Conservation (phyloP, 2,329 filamentous ascomycete species). For the Leptodontidium sp. region DNA sequence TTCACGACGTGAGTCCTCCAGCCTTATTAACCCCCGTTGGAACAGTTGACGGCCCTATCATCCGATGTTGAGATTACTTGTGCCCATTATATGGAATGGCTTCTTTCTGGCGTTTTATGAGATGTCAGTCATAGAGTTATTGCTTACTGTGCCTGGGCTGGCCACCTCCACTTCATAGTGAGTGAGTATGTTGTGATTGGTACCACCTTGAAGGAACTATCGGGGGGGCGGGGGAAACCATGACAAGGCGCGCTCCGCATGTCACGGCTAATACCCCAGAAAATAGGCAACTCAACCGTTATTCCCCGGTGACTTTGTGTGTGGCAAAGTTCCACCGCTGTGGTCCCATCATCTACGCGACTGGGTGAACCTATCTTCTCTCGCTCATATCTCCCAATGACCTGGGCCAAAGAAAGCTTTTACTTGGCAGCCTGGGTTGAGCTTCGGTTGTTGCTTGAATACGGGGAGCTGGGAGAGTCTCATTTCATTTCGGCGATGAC, state of each 20-base stretch:
- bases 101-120: constrained; percentile 11
- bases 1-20: background rate
- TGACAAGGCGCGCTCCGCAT: background rate
- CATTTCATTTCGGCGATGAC: background rate
- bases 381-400: background rate
- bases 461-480: too few species aligned
- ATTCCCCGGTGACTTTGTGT: background rate
- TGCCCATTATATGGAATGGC: constrained; percentile 8
- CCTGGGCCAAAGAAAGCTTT: background rate
- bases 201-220: background rate
- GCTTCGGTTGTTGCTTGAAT: background rate
- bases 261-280: constrained; percentile 13
- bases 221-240: background rate
- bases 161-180: background rate
- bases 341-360: background rate
- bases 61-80: constrained; percentile 9
- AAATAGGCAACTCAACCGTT: background rate
- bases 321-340: background rate
- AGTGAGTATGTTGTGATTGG: background rate
- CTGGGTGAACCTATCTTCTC: background rate
- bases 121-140: background rate
- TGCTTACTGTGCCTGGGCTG: background rate
- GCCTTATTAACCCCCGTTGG: background rate
- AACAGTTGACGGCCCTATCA: constrained; percentile 12
- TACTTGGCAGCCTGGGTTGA: constrained; percentile 2